Base-by-base conservation (phyloP, 2,329 filamentous ascomycete species). In the Ampelomyces quisqualis region DNA sequence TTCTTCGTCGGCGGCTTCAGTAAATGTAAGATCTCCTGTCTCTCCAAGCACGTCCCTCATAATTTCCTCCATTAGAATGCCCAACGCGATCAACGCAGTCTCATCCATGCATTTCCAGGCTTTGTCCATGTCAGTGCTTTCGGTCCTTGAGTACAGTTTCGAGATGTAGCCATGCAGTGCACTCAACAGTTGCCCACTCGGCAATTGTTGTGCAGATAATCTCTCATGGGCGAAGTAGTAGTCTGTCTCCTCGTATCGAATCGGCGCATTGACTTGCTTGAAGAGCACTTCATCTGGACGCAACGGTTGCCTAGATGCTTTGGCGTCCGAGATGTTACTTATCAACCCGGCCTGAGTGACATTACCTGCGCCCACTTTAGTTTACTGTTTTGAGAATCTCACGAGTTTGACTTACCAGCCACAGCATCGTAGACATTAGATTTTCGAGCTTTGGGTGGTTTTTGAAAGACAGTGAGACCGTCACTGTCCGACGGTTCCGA, bases 281-380 rank as follows among this genome's bases (percentile, higher is more conserved):
- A 88, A 90, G 3, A 90, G 76, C 1, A 85, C 80, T 43, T 88
- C 82, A 39, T 89, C 86, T 2, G 86, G 85, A 2, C 82, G 74
- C 4, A 86, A 57, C 3, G 74, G 62, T 55, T 66, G 52, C 40
- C 56, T 51, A 3, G 65, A 59, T 13, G 55, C 53, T 28, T 60
- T 65, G 14, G 59, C 37, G 27, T 58, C 59, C 4, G 68, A 74
- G 11, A 80, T 65, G 38, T 77, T 72, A 8, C 76, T 77, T n/a
- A 57, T 14, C 2, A 60, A 24, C 71, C 57, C 57, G 13, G 45
- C 41, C 26, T 45, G 48, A 1, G 50, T 47, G 15, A 58, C 51
- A 14, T 37, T 43, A 13, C 49, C 51, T 54, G 35, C 9, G 28
- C 7, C 2, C 6, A n/a, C 2, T 20, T 38, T 23, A 47, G 39